Percentiles rank a stretch among this genome's conserved stretches.
These are phyloP conservation scores for Pedinophyceae sp. DNA, from an alignment of 139 green algal genomes.

Conservation along the genomic window DNA sequence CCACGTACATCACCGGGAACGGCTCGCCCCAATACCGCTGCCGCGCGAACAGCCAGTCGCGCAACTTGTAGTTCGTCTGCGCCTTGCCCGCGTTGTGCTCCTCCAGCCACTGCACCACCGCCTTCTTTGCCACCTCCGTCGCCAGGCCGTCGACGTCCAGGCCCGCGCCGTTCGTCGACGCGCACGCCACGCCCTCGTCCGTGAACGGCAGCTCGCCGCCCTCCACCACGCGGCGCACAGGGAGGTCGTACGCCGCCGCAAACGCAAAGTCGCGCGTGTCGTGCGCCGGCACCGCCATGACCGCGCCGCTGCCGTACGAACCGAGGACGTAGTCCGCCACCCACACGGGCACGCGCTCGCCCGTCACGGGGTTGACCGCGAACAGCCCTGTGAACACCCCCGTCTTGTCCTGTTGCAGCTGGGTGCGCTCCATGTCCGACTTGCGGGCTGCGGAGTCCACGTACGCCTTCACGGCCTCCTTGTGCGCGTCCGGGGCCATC, in stretches of 20 bases:
- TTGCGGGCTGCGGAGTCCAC: slow-evolving; percentile 54
- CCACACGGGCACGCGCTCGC: slow-evolving; percentile 71
- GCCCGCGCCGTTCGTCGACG: slow-evolving; percentile 26
- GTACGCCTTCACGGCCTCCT: slow-evolving; percentile 54
- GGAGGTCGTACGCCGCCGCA: slow-evolving; percentile 54
- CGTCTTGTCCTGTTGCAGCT: slow-evolving; percentile 80
- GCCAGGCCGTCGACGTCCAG: slow-evolving; percentile 59
- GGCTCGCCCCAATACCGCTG: slow-evolving; percentile 98
- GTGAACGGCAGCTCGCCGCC: slow-evolving; percentile 38
- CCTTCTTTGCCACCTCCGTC: slow-evolving; percentile 19
- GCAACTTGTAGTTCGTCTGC: slow-evolving; percentile 92
- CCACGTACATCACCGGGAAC: slow-evolving; percentile 82
- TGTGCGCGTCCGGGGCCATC: slow-evolving; percentile 26
- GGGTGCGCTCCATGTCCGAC: slow-evolving; percentile 83
- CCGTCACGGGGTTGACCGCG: slow-evolving; percentile 69
- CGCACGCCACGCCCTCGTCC: slow-evolving; percentile 34
- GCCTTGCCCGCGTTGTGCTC: slow-evolving; percentile 9
- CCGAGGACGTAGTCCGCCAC: slow-evolving; percentile 96
- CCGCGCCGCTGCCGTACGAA: slow-evolving; percentile 79
- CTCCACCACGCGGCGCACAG: slow-evolving; percentile 18
- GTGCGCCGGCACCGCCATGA: slow-evolving; percentile 96
- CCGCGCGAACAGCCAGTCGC: slow-evolving; percentile 96
- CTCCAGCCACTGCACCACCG: slow-evolving; percentile 36
- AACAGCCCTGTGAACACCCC: slow-evolving; percentile 73
- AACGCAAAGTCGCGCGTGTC: slow-evolving; percentile 87